Base-by-base conservation (phyloP, 129 eudicot genomes). In the Sambucus nigra region DNA sequence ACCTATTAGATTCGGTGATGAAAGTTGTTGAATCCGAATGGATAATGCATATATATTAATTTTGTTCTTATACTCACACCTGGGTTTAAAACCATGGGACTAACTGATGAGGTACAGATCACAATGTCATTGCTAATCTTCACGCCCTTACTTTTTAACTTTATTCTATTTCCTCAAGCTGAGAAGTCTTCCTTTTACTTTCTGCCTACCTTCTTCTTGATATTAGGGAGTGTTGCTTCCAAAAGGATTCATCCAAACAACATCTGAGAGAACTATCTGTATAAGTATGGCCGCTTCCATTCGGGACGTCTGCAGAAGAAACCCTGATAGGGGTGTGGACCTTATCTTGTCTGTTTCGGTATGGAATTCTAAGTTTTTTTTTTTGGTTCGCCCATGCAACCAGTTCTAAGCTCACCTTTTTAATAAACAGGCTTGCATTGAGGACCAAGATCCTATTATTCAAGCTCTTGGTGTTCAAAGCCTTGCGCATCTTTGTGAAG, bases 321-420 rank as follows among this genome's bases (percentile, higher is more conserved):
- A 92, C 72, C 94, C 99, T 57, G 99, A 86, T 74, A 82, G 91
- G 70, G 99, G 99, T 28, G 94, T 92, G 61, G 96, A 92, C 61
- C 80, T 92, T 64, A 83, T 92, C 55, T 64, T 92, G 65, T 80
- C 96, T 47, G 87, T 92, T 48, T 81, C 83, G 82, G 99, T 92
- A 80, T 59, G 78, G 25, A 58, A 51, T 66, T 53, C 25, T 48
- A 26, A 47, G 48, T 55, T 59, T 20, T 60, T 47, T 44, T 19
- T 24, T 24, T 7, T 51, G n/a, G 17, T 29, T 28, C 29, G 47
- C 26, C 47, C 44, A 22, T 9, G 51, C 44, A 61, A 28, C 39
- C 24, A n/a, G 25, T 57, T 29, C 28, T 63, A 32, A 61, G 46
- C 65, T 42, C 4, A n/a, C n/a, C 20, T 26, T 56, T 35, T 55